Evolutionary conservation across 2,329 filamentous ascomycete species (phyloP).

Genomic region (Annulohypoxylon truncatum): DNA sequence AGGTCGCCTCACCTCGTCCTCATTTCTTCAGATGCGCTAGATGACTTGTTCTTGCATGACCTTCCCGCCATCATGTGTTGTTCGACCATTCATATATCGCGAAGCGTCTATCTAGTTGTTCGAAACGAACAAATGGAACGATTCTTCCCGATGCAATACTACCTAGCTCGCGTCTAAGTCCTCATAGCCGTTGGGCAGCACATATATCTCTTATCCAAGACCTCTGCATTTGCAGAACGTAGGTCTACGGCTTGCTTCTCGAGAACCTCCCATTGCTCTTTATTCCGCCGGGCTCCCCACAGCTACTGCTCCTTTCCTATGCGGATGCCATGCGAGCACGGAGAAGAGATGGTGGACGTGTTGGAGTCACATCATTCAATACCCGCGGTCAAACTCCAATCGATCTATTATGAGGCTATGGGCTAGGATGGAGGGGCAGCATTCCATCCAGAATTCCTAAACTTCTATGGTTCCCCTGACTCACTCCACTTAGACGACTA

Average conservation of each 20-base stretch:
- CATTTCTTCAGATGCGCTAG: constrained; percentile 30
- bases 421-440: constrained; percentile 5
- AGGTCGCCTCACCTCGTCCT: constrained; percentile 43
- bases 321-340: constrained; percentile 32
- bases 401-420: constrained; percentile 33
- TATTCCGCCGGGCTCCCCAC: constrained; percentile 25
- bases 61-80: constrained; percentile 35
- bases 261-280: constrained; percentile 21
- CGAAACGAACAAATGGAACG: constrained; percentile 26
- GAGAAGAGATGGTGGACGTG: constrained; percentile 12
- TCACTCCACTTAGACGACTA: constrained; percentile 24
- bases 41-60: constrained; percentile 49
- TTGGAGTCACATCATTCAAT: constrained; percentile 23
- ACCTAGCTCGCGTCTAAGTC: constrained; percentile 42
- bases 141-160: constrained; percentile 44
- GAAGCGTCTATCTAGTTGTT: constrained; percentile 43
- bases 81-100: constrained; percentile 40
- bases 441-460: constrained; percentile 15
- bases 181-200: constrained; percentile 41
- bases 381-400: constrained; percentile 24
- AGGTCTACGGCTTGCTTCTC: constrained; percentile 18
- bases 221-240: not conserved
- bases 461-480: not conserved
- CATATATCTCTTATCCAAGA: constrained; percentile 22
- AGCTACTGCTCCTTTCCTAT: constrained; percentile 28